A percentile compares a stretch with the other conserved stretches of the same genome.
These are phyloP conservation scores for Nepenthes gracilis DNA, from an alignment of 148 eudicot species.

Conservation along the genomic window DNA sequence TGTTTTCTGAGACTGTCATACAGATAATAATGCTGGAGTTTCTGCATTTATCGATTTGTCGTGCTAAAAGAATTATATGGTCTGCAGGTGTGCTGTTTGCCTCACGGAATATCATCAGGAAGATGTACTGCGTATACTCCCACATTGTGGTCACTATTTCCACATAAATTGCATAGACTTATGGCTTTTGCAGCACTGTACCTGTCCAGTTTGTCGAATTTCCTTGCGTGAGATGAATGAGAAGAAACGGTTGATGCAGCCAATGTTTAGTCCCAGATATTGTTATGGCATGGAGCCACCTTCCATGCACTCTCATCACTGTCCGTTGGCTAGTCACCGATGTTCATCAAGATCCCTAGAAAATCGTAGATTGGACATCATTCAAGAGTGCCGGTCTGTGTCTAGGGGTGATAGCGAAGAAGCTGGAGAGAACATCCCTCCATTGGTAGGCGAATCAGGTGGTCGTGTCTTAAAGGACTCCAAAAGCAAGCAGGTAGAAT, in stretches of 20 bases:
- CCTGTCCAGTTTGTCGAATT: conserved; percentile 84
- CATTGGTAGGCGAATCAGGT: not conserved
- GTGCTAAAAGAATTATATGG: conserved; percentile 1
- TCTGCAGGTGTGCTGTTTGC: conserved; percentile 71
- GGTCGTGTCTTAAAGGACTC: not conserved
- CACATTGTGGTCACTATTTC: conserved; percentile 70
- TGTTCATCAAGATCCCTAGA: conserved; percentile 18
- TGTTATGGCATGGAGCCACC: conserved; percentile 15
- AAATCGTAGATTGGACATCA: conserved; percentile 18
- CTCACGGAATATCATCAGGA: conserved; percentile 61
- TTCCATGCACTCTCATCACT: conserved; percentile 18
- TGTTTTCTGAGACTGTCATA: no score
- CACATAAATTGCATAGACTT: conserved; percentile 69
- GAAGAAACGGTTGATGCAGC: conserved; percentile 29
- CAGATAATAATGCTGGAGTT: not conserved
- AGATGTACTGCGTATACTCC: conserved; percentile 66
- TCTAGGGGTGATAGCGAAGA: conserved; percentile 11
- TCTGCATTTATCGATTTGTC: not conserved
- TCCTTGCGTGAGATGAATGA: conserved; percentile 62
- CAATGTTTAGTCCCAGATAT: conserved; percentile 24
- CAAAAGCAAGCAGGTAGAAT: not conserved
- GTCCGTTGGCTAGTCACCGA: conserved; percentile 11
- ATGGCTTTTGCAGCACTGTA: conserved; percentile 82
- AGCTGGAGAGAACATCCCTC: conserved; percentile 1
- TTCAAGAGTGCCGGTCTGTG: conserved; percentile 18